Evolutionary conservation across 805 yeast genomes (phyloP).

Genomic region (Candida coleopterorum): DNA sequence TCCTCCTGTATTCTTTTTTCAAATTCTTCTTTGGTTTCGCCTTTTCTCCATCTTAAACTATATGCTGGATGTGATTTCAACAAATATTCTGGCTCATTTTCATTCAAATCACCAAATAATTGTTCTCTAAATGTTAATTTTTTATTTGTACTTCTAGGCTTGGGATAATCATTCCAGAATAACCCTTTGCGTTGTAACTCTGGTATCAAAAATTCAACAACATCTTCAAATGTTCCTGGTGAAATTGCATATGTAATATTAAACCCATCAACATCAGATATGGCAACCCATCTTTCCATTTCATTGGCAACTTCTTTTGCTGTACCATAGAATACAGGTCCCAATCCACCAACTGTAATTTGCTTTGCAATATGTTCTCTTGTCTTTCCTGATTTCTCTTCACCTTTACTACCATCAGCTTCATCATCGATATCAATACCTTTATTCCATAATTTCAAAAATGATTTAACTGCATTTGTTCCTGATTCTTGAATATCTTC

Average conservation of each 20-base stretch:
- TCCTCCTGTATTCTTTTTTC: too few species aligned
- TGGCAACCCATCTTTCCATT: slow-evolving; percentile 34
- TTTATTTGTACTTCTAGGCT: slow-evolving; percentile 12
- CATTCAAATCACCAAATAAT: slow-evolving; percentile 20
- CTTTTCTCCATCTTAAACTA: slow-evolving; percentile 22
- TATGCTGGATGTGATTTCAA: slow-evolving; percentile 16
- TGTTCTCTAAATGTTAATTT: slow-evolving; percentile 35
- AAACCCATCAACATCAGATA: slow-evolving; percentile 40
- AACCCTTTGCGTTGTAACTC: slow-evolving; percentile 31
- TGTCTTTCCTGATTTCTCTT: too few species aligned
- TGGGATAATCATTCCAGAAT: slow-evolving; percentile 34
- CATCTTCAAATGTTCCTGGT: slow-evolving; percentile 33
- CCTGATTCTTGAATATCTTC: slow-evolving; percentile 28
- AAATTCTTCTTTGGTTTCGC: slow-evolving; percentile 22
- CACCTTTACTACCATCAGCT: slow-evolving; percentile 8
- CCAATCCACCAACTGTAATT: slow-evolving; percentile 25
- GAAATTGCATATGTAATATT: slow-evolving; percentile 34
- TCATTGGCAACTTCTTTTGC: slow-evolving; percentile 35
- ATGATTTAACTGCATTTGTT: slow-evolving; percentile 27
- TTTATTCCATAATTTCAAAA: slow-evolving; percentile 30
- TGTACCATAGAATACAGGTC: slow-evolving; percentile 32
- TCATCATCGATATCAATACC: slow-evolving; percentile 19
- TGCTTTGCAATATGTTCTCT: slow-evolving; percentile 22
- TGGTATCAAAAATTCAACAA: slow-evolving; percentile 33
- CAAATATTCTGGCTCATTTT: slow-evolving; percentile 15